These are phyloP conservation scores for Sporothrix sp. DNA, from an alignment of 2,329 filamentous ascomycete genomes.

Conservation along the genomic window DNA sequence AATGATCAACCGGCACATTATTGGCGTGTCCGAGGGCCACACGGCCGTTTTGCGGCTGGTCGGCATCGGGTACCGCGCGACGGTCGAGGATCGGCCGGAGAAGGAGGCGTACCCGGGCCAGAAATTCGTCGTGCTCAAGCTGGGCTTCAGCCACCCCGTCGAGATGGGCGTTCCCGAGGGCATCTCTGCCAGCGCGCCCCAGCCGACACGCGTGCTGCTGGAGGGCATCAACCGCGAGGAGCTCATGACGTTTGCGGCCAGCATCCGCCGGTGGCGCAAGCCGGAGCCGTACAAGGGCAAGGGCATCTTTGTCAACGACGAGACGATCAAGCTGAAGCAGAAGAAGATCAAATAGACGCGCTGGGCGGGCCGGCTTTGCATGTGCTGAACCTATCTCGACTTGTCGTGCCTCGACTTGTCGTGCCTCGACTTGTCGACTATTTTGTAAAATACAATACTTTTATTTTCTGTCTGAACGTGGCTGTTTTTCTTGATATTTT, in stretches of 20 bases:
- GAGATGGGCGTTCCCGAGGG: constrained; percentile 77
- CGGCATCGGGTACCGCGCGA: constrained; percentile 90
- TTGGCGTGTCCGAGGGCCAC: constrained; percentile 93
- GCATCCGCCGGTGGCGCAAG: constrained; percentile 76
- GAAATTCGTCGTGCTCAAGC: constrained; percentile 84
- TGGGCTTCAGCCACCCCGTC: constrained; percentile 92
- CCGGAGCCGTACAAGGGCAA: constrained; percentile 99
- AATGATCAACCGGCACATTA: constrained; percentile 81
- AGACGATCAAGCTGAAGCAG: constrained; percentile 96
- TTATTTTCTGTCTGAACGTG: constrained; percentile 15
- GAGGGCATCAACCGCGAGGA: constrained; percentile 80
- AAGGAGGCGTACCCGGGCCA: constrained; percentile 72
- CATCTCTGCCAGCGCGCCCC: constrained; percentile 76
- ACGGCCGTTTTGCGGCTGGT: constrained; percentile 86
- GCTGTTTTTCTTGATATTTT: background rate
- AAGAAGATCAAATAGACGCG: constrained; percentile 79
- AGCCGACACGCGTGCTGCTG: constrained; percentile 82
- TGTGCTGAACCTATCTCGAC: too few species aligned
- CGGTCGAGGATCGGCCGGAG: constrained; percentile 64
- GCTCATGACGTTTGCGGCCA: constrained; percentile 83
- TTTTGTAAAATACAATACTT: constrained; percentile 3
- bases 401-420: too few species aligned
- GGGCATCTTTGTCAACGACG: constrained; percentile 95
- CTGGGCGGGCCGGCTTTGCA: background rate
- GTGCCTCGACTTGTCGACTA: too few species aligned